Percentiles rank a stretch among this genome's conserved stretches.
Evolutionary conservation across 2,329 filamentous ascomycete species (phyloP).

Genomic region (Curvularia lunata): DNA sequence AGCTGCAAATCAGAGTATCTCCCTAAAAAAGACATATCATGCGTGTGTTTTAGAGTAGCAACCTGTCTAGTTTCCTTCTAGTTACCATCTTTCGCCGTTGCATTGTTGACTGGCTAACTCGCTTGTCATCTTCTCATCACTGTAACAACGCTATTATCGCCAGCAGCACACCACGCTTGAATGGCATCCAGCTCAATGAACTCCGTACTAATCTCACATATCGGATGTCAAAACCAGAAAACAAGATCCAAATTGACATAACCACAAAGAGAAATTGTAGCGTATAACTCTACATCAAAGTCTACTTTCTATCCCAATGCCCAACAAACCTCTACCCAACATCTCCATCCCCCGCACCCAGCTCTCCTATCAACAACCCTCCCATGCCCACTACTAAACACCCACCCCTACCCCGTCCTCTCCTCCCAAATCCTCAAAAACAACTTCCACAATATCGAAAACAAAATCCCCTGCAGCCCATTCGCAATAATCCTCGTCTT

Average conservation of each 20-base stretch:
- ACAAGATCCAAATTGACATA: neutral
- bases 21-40: no score
- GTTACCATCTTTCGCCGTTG: no score
- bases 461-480: constrained; percentile 38
- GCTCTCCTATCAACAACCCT: neutral
- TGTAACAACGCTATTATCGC: no score
- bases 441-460: constrained; percentile 41
- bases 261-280: neutral
- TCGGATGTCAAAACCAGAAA: no score
- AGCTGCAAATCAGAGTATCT: no score
- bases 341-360: neutral
- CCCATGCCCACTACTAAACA: no score
- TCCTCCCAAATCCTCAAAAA: constrained; percentile 39
- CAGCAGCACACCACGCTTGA: neutral
- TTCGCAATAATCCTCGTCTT: constrained; percentile 42
- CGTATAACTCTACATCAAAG: neutral
- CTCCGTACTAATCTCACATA: no score
- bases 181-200: neutral
- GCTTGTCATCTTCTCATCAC: no score
- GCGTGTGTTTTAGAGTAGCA: no score
- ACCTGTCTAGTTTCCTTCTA: no score
- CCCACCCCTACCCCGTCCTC: constrained; percentile 7
- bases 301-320: neutral
- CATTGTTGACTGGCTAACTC: no score
- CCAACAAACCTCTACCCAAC: neutral